Conservation (phyloP, 768 basidiomycete genomes). For the Tricholoma flavovirens region DNA sequence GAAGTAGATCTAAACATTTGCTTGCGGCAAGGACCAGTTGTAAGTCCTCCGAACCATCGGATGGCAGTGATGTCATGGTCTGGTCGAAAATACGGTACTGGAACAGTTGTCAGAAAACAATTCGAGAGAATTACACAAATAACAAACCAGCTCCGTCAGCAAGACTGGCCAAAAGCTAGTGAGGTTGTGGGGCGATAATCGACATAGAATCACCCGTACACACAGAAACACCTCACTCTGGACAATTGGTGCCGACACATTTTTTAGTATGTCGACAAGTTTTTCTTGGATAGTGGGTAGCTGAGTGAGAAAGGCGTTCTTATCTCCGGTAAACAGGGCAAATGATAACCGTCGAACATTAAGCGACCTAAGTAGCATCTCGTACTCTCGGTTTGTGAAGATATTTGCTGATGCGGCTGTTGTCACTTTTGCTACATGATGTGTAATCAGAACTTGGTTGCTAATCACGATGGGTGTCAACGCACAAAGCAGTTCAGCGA, state of each 20-base stretch:
- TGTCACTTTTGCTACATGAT: constrained; percentile 59
- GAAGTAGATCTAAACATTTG: constrained; percentile 91
- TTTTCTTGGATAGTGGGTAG: constrained; percentile 96
- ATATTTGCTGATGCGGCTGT: constrained; percentile 91
- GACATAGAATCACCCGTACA: constrained; percentile 84
- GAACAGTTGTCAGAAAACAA: neutral
- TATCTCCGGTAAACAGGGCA: constrained; percentile 79
- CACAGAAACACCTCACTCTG: constrained; percentile 95
- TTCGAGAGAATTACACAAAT: neutral
- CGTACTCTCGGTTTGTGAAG: constrained; percentile 92
- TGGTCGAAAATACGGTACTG: constrained; percentile 91
- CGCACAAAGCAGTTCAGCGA: constrained; percentile 79
- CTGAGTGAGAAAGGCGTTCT: constrained; percentile 86
- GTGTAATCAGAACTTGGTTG: constrained; percentile 21
- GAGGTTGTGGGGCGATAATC: constrained; percentile 85
- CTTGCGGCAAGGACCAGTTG: constrained; percentile 80
- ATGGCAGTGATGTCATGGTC: constrained; percentile 60
- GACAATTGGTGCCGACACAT: constrained; percentile 73
- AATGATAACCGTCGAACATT: constrained; percentile 86
- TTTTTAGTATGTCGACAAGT: constrained; percentile 86
- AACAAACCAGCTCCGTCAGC: constrained; percentile 78
- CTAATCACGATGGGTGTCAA: constrained; percentile 22
- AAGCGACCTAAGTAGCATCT: constrained; percentile 81
- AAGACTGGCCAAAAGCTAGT: constrained; percentile 97
- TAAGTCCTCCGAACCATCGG: constrained; percentile 82